These are phyloP conservation scores for Phytophthora hybrid DNA, from an alignment of 352 stramenopile species.

Conservation along the genomic window DNA sequence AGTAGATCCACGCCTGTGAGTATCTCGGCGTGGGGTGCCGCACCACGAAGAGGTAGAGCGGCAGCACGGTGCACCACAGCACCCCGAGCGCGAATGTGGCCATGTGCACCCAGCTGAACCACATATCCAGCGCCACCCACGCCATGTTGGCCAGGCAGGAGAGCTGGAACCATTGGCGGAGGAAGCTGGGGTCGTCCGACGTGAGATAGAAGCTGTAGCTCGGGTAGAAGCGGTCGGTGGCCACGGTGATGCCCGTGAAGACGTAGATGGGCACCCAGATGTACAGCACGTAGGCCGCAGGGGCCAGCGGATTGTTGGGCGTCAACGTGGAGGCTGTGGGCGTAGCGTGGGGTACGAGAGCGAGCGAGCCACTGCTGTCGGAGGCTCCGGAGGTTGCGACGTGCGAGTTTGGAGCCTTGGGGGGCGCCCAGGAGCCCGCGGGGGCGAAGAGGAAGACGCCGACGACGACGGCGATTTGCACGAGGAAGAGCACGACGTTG, in stretches of 20 bases:
- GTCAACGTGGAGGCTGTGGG: slow-evolving; percentile 37
- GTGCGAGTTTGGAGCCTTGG: neutral
- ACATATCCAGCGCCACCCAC: slow-evolving; percentile 59
- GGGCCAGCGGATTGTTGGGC: slow-evolving; percentile 50
- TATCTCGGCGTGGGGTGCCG: slow-evolving; percentile 54
- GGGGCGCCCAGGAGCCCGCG: slow-evolving; percentile 40
- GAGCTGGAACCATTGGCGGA: slow-evolving; percentile 65
- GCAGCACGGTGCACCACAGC: slow-evolving; percentile 64
- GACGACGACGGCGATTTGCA: slow-evolving; percentile 37
- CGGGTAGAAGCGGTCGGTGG: slow-evolving; percentile 64
- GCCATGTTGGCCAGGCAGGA: slow-evolving; percentile 59
- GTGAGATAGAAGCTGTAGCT: slow-evolving; percentile 67
- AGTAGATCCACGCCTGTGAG: slow-evolving; percentile 57
- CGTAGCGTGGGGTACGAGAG: slow-evolving; percentile 3
- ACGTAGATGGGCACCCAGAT: slow-evolving; percentile 70
- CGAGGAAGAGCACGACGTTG: slow-evolving; percentile 46
- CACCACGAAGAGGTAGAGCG: slow-evolving; percentile 66
- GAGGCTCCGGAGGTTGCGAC: slow-evolving; percentile 20
- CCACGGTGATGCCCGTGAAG: slow-evolving; percentile 51
- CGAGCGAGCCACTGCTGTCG: slow-evolving; percentile 37
- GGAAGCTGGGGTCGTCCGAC: slow-evolving; percentile 52
- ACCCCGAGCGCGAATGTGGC: slow-evolving; percentile 63
- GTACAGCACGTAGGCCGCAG: slow-evolving; percentile 53
- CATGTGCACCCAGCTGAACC: slow-evolving; percentile 64
- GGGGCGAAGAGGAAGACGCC: slow-evolving; percentile 43